Percentiles rank a stretch among this genome's conserved stretches.
Evolutionary conservation across 495 filamentous ascomycete species (phyloP).

Genomic region (Podospora fimiseda): DNA sequence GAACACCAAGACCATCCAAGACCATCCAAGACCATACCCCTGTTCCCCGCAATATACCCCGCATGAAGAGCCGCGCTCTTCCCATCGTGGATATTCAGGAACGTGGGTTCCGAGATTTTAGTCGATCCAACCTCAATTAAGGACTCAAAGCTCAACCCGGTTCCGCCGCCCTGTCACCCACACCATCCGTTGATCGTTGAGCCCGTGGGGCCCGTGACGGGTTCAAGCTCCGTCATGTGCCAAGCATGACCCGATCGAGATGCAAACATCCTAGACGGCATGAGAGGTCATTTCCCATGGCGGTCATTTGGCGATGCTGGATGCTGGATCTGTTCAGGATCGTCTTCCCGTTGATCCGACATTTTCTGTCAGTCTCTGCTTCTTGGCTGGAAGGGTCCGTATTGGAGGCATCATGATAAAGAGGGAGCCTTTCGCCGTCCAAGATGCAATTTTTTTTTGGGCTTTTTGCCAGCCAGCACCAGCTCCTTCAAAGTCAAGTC

Average conservation of each 20-base stretch:
- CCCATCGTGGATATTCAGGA: constrained; percentile 27
- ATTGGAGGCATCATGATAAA: not conserved
- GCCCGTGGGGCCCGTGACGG: too few species aligned
- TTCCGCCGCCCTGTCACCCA: constrained; percentile 13
- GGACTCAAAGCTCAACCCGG: constrained; percentile 17
- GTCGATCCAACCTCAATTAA: constrained; percentile 17
- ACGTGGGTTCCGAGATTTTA: constrained; percentile 28
- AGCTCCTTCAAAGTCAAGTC: not conserved
- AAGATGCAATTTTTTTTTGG: constrained; percentile 3
- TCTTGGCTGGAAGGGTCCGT: too few species aligned
- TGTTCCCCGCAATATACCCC: constrained; percentile 18
- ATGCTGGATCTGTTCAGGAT: constrained; percentile 7
- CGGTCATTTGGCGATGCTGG: not conserved
- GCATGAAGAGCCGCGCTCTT: constrained; percentile 22
- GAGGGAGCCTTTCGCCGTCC: not conserved
- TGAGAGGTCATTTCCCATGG: constrained; percentile 5
- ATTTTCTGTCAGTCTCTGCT: not conserved
- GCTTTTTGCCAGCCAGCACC: constrained; percentile 6
- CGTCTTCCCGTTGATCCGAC: constrained; percentile 24
- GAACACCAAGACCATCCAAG: not conserved
- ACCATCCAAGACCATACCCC: constrained; percentile 10
- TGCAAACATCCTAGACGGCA: constrained; percentile 2
- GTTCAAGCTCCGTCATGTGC: not conserved
- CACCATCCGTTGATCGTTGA: too few species aligned
- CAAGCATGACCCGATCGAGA: not conserved